Percentiles rank a stretch among this genome's conserved stretches.
These are phyloP conservation scores for Cryptococcus sp. DNA, from an alignment of 1,284 basidiomycete species.

Conservation along the genomic window DNA sequence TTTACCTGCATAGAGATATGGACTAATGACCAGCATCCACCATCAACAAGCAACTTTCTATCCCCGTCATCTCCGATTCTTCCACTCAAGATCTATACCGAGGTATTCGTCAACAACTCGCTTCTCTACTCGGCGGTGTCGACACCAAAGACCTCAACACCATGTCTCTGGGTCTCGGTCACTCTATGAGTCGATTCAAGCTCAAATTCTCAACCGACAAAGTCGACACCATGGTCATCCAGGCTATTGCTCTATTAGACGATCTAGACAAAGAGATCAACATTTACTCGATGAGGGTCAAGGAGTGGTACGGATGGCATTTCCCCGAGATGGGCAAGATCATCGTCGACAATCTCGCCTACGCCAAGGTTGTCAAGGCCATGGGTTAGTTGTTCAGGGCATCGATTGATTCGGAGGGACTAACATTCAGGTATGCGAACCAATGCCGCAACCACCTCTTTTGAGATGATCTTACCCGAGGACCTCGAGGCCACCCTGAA, in stretches of 20 bases:
- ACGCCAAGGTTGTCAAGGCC: slow-evolving; percentile 81
- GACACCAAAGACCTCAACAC: slow-evolving; percentile 95
- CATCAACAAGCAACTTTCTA: slow-evolving; percentile 89
- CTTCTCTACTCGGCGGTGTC: slow-evolving; percentile 78
- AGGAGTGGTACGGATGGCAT: slow-evolving; percentile 99
- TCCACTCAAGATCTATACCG: slow-evolving; percentile 82
- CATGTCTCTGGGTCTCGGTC: slow-evolving; percentile 95
- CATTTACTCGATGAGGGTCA: slow-evolving; percentile 98
- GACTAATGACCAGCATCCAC: slow-evolving; percentile 58
- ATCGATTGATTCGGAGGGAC: too few species aligned
- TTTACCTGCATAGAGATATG: not conserved
- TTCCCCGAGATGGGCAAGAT: slow-evolving; percentile 99
- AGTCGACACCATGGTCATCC: slow-evolving; percentile 98
- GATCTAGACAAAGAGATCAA: slow-evolving; percentile 99
- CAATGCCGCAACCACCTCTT: slow-evolving; percentile 78
- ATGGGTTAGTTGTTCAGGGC: slow-evolving; percentile 66
- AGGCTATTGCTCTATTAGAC: slow-evolving; percentile 96
- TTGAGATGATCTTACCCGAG: slow-evolving; percentile 87
- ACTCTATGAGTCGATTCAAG: slow-evolving; percentile 96
- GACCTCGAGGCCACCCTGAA: slow-evolving; percentile 89
- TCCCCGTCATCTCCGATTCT: slow-evolving; percentile 71
- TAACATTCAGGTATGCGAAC: slow-evolving; percentile 73
- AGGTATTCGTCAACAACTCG: slow-evolving; percentile 86
- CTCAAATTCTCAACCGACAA: slow-evolving; percentile 99
- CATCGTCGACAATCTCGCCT: slow-evolving; percentile 92